Conservation (phyloP, 106 monocot species). For the Dendrobium huoshanense region DNA sequence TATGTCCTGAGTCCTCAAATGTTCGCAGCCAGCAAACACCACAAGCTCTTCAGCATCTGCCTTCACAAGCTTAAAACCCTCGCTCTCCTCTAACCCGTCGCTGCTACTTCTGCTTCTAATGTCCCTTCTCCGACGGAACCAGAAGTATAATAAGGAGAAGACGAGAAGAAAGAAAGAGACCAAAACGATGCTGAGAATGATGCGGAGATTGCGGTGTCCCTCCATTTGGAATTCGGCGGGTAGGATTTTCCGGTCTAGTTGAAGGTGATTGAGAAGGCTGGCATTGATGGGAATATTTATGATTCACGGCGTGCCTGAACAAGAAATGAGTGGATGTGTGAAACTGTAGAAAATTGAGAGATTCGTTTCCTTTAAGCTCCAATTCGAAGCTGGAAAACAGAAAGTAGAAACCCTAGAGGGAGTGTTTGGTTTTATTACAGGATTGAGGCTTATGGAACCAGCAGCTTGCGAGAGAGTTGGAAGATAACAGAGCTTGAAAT, state of each 20-base stretch:
- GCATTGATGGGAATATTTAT: neutral
- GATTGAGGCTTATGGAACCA: too few relatives aligned
- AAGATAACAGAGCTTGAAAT: too few relatives aligned
- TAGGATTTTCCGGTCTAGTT: neutral
- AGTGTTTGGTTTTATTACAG: too few relatives aligned
- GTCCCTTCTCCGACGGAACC: neutral
- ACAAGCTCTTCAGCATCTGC: constrained; percentile 60
- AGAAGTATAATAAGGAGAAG: constrained; percentile 11
- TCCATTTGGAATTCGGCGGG: neutral
- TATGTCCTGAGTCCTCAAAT: constrained; percentile 50
- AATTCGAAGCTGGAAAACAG: too few relatives aligned
- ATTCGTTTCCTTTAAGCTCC: too few relatives aligned
- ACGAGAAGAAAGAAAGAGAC: constrained; percentile 14
- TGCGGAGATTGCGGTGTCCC: neutral
- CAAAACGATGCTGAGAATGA: neutral
- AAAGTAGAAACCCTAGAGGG: too few relatives aligned
- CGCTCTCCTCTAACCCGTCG: neutral
- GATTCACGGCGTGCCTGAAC: neutral
- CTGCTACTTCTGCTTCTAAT: neutral
- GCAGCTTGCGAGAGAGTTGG: too few relatives aligned
- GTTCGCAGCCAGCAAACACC: constrained; percentile 55
- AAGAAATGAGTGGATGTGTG: too few relatives aligned
- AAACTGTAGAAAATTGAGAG: too few relatives aligned
- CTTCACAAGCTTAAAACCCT: neutral
- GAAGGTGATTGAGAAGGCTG: neutral